Conservation (phyloP, 768 basidiomycete genomes). For the Serendipita sp. region DNA sequence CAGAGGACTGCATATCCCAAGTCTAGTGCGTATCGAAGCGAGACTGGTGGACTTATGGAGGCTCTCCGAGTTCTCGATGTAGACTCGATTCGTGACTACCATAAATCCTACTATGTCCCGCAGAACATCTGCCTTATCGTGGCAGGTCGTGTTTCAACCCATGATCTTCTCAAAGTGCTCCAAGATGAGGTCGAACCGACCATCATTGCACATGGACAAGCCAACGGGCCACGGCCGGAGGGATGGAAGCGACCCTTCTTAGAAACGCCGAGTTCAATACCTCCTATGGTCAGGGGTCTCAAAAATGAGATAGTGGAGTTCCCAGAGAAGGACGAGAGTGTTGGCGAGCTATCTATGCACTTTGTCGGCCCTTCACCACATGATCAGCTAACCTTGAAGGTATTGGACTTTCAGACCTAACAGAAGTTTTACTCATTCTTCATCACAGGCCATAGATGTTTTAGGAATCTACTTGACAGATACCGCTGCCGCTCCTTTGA, state of each 20-base stretch:
- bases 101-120: slow-evolving; percentile 77
- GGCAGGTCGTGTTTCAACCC: slow-evolving; percentile 66
- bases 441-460: slow-evolving; percentile 57
- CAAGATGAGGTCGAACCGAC: slow-evolving; percentile 71
- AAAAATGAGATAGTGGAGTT: slow-evolving; percentile 58
- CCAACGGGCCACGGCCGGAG: slow-evolving; percentile 46
- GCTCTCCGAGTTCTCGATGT: slow-evolving; percentile 38
- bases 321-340: slow-evolving; percentile 89
- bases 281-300: slow-evolving; percentile 27
- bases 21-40: background rate
- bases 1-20: slow-evolving; percentile 14
- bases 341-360: slow-evolving; percentile 67
- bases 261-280: slow-evolving; percentile 64
- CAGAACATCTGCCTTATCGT: slow-evolving; percentile 86
- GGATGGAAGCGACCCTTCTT: slow-evolving; percentile 92
- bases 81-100: slow-evolving; percentile 75
- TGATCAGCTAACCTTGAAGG: slow-evolving; percentile 57
- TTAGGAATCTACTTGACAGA: slow-evolving; percentile 80
- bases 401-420: slow-evolving; percentile 14
- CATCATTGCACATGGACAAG: slow-evolving; percentile 58
- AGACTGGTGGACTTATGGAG: slow-evolving; percentile 7
- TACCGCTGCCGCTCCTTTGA: slow-evolving; percentile 61
- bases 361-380: slow-evolving; percentile 65
- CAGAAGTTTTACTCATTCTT: background rate
- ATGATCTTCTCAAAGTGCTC: slow-evolving; percentile 61